Base-by-base conservation (phyloP, 2,329 filamentous ascomycete species). In the Phaeosphaeriaceae sp. region DNA sequence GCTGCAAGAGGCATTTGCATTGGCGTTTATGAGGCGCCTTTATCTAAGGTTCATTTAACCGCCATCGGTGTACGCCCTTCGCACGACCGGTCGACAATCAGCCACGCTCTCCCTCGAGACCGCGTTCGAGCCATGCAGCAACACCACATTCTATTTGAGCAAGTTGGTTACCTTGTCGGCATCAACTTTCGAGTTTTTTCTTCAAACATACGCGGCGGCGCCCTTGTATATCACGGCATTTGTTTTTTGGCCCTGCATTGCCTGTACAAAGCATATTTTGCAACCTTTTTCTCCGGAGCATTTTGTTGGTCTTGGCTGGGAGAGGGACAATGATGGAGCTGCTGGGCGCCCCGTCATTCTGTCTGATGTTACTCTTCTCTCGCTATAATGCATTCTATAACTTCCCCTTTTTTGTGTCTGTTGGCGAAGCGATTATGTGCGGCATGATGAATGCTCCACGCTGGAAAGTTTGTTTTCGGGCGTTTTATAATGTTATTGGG, bases 221-320 rank as follows among this genome's bases (percentile, higher is more conserved):
- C 60, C 42, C 50, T 56, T 64, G 60, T 63, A 61, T 55, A 64
- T 61, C 47, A 23, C 49, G 56, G 58, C 57, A 56, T 60, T 41
- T 58, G 41, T 50, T 47, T 52, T 46, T 53, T 47, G 37, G 36
- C 42, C 50, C 49, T 61, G 56, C 61, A 63, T 61, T 45, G 48
- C 52, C 51, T 61, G 59, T 64, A 64, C 42, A 57, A 52, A 61
- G 30, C 50, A 52, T 53, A 13, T 56, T 50, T 54, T 30, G 17
- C 42, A 32, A 37, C 30, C 13, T 23, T 17, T 26, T 9, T 34
- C 21, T 15, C 32, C 9, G 26, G 38, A 18, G 40, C 29, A 21
- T 12, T 20, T 28, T 41, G 17, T 18, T 30, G 13, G 15, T 33
- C 15, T 33, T 33, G 30, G 13, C n/a, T 9, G 11, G 23, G 23